Evolutionary conservation across 2,329 filamentous ascomycete genomes (phyloP), one percentile per base, ranked within the genome.

Genomic region (Botrytis byssoidea): DNA sequence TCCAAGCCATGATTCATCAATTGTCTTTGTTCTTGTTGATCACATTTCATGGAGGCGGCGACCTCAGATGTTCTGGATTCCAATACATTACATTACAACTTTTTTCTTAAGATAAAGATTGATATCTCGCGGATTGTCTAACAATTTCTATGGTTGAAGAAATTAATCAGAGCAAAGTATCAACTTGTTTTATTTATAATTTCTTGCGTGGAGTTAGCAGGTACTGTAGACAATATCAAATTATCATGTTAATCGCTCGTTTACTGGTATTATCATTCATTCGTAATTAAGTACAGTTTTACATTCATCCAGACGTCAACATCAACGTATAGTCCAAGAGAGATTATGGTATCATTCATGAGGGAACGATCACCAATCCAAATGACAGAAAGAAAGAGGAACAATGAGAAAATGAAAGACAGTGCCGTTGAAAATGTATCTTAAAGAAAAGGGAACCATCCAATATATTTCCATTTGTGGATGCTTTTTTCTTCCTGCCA

Each of bases 1-100:
- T 55, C 65, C 20, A 57, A 57, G 66, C 48, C n/a, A 57, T 57
- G 65, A 68, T 68, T 57, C 46, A 57, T 57, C 25, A 68, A 68
- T 42, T 57, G 48, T 57, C 66, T 68, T 68, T 68, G 65, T 68
- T 68, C 66, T 42, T 16, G 51, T 42, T 29, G 25, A n/a, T 35
- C 37, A 18, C 35, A 25, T 61, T 18, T 57, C 35, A 57, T 35
- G 48, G 65, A 29, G 32, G 25, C n/a, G 51, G 51, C n/a, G 51
- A 29, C n/a, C 25, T 55, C 14, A 6, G 14, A n/a, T 55, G 8
- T 51, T 51, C 22, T 40, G 20, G 32, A n/a, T 22, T 29, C 32
- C 14, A 22, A 40, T 12, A 40, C 29, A 61, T 40, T 42, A 42
- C n/a, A 5, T 40, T 42, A 42, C n/a, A 5, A 55, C 35, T 18